Conservation (phyloP, 2,329 filamentous ascomycete genomes). For the Cordyceps cicadae region DNA sequence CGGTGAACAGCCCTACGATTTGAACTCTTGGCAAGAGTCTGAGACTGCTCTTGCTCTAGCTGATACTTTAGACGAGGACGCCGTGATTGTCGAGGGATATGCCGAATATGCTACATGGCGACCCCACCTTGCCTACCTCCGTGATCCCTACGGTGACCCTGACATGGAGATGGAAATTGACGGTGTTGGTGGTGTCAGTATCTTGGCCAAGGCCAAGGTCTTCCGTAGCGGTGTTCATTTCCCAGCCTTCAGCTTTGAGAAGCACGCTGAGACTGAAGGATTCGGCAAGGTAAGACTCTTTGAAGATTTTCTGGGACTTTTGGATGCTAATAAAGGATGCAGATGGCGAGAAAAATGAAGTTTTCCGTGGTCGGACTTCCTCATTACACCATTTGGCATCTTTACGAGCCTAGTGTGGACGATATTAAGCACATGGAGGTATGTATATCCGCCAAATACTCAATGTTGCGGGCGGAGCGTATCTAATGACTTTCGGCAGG, state of each 20-base stretch:
- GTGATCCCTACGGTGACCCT: slow-evolving; percentile 93
- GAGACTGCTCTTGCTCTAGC: slow-evolving; percentile 90
- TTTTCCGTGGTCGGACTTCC: slow-evolving; percentile 93
- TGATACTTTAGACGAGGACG: slow-evolving; percentile 92
- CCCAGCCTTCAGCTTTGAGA: slow-evolving; percentile 96
- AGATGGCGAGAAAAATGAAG: slow-evolving; percentile 97
- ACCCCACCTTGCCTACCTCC: slow-evolving; percentile 90
- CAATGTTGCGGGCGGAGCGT: neutral
- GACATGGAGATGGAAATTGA: slow-evolving; percentile 99
- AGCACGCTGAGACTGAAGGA: slow-evolving; percentile 95
- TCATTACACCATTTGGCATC: slow-evolving; percentile 98
- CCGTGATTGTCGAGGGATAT: slow-evolving; percentile 97
- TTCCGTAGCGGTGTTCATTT: slow-evolving; percentile 95
- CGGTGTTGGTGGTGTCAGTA: slow-evolving; percentile 94
- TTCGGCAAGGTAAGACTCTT: slow-evolving; percentile 76
- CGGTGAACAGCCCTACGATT: slow-evolving; percentile 93
- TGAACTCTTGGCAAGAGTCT: slow-evolving; percentile 99
- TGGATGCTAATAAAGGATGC: slow-evolving; percentile 13
- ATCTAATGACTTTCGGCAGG: slow-evolving; percentile 36
- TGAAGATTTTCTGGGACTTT: neutral
- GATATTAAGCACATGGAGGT: slow-evolving; percentile 95
- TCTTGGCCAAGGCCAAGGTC: slow-evolving; percentile 89
- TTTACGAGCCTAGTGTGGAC: slow-evolving; percentile 98
- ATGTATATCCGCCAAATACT: slow-evolving; percentile 15
- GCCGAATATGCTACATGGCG: slow-evolving; percentile 98